Conservation (phyloP, 2,329 filamentous ascomycete genomes). For the Pseudocercospora fuligena region DNA sequence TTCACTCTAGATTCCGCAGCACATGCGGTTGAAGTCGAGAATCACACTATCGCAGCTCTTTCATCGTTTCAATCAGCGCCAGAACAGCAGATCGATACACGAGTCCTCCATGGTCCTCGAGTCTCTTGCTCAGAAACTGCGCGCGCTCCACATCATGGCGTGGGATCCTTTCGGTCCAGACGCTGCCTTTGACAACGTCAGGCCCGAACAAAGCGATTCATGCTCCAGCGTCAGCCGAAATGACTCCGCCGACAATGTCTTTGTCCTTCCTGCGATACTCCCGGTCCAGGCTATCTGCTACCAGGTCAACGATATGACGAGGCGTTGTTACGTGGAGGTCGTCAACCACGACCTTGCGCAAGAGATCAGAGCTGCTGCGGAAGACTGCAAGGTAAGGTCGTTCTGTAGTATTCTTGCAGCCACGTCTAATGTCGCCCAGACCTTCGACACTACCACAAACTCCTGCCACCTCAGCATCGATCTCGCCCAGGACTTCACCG, state of each 20-base stretch:
- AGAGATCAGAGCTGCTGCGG: neutral
- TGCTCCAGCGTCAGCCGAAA: too few species aligned
- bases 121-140: too few species aligned
- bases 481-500: neutral
- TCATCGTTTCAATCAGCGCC: too few species aligned
- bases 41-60: neutral
- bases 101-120: too few species aligned
- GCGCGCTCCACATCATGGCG: too few species aligned
- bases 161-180: too few species aligned
- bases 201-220: too few species aligned
- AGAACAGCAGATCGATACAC: too few species aligned
- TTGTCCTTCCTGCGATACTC: neutral
- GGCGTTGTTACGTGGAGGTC: neutral
- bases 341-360: neutral
- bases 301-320: neutral
- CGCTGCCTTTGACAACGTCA: too few species aligned
- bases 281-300: neutral
- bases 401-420: too few species aligned
- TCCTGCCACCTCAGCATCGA: slow-evolving; percentile 2
- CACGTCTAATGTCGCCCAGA: too few species aligned
- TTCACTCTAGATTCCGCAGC: neutral
- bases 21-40: neutral
- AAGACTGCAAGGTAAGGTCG: neutral
- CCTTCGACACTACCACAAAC: neutral
- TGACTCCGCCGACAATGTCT: neutral